Percentiles rank a stretch among this genome's conserved stretches.
phyloP scores from a whole-genome alignment of 768 basidiomycete genomes.

The Psilocybe sp. region DNA sequence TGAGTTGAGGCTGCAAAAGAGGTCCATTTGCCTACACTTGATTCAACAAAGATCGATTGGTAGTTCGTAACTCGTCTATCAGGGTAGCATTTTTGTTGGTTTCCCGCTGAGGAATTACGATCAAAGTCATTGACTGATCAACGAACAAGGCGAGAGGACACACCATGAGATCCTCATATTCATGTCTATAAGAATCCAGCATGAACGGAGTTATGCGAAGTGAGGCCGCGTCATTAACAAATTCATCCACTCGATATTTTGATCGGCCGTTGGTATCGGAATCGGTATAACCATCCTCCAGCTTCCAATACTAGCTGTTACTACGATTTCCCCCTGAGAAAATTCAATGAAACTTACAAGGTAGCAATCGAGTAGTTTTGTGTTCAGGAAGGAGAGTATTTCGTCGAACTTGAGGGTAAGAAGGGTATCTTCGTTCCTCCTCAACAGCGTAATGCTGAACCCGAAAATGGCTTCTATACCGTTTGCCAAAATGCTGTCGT shows the following conservation, averaged over 20 bases:
- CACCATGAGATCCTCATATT: slow-evolving; percentile 80
- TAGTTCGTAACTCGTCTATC: slow-evolving; percentile 78
- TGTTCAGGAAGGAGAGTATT: slow-evolving; percentile 81
- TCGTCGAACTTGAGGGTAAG: slow-evolving; percentile 88
- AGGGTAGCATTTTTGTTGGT: slow-evolving; percentile 83
- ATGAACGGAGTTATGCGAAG: slow-evolving; percentile 93
- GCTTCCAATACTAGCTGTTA: not conserved
- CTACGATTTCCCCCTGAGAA: too few species aligned
- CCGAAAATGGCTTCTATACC: slow-evolving; percentile 97
- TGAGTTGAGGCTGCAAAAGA: slow-evolving; percentile 1
- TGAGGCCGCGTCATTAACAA: slow-evolving; percentile 84
- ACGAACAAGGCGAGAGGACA: not conserved
- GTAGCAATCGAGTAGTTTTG: slow-evolving; percentile 79
- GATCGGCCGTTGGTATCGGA: slow-evolving; percentile 19
- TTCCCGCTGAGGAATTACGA: slow-evolving; percentile 38
- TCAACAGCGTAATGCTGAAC: slow-evolving; percentile 83
- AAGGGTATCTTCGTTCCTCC: slow-evolving; percentile 82
- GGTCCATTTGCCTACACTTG: slow-evolving; percentile 65
- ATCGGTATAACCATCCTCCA: slow-evolving; percentile 21
- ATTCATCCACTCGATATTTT: slow-evolving; percentile 71
- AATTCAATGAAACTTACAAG: slow-evolving; percentile 30
- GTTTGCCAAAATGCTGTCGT: slow-evolving; percentile 93
- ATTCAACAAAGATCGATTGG: slow-evolving; percentile 68
- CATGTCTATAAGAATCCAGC: slow-evolving; percentile 86
- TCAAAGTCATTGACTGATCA: not conserved